Percentiles rank a stretch among this genome's conserved stretches.
Conservation (phyloP, 768 basidiomycete species). For the Bullera alba region DNA sequence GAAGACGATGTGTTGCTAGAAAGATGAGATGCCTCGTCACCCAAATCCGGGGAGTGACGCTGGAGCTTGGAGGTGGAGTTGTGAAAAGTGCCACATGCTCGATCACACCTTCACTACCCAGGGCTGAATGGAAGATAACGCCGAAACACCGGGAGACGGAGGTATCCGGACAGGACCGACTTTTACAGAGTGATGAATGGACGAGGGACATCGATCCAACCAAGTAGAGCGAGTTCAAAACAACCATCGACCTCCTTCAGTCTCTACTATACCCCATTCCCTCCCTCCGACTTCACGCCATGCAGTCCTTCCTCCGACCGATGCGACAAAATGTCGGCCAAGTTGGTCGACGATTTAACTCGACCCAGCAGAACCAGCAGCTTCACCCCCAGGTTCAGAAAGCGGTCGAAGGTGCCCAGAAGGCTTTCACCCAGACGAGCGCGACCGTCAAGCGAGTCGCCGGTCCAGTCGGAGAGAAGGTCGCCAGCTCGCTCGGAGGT, state of each 20-base stretch:
- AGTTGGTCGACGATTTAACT: constrained; percentile 29
- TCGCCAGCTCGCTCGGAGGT: constrained; percentile 40
- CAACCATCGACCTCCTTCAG: too few species aligned
- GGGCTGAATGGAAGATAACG: neutral
- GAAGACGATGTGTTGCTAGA: too few species aligned
- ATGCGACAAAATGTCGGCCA: constrained; percentile 23
- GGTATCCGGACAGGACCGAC: too few species aligned
- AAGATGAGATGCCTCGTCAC: neutral
- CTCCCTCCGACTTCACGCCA: too few species aligned
- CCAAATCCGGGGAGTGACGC: neutral
- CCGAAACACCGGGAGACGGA: neutral
- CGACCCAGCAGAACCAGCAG: constrained; percentile 32
- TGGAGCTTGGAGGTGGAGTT: neutral
- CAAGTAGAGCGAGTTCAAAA: too few species aligned
- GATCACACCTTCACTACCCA: neutral
- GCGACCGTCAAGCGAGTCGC: constrained; percentile 40
- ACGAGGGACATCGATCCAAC: too few species aligned
- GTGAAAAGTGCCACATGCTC: constrained; percentile 9
- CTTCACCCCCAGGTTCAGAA: constrained; percentile 43
- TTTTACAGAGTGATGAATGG: too few species aligned
- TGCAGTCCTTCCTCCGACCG: constrained; percentile 20
- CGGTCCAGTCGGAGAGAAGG: constrained; percentile 43
- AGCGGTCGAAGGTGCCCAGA: constrained; percentile 37
- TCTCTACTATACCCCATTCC: neutral
- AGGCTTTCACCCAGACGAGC: constrained; percentile 28